phyloP scores from a whole-genome alignment of 805 yeast species.

The Dipodascopsis tothii region DNA sequence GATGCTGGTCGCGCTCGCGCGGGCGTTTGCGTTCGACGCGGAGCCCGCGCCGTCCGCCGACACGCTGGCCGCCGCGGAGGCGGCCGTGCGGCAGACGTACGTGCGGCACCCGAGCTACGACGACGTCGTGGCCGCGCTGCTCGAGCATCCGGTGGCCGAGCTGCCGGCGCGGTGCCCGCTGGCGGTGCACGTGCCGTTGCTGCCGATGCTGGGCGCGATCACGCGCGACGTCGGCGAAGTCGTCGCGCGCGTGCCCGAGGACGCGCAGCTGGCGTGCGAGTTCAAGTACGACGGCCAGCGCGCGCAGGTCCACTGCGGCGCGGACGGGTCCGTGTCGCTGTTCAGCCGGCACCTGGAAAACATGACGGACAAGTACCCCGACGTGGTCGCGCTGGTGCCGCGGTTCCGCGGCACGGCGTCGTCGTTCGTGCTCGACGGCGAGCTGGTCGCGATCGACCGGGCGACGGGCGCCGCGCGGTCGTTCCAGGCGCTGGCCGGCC shows the following conservation, averaged over 20 bases:
- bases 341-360: conserved; percentile 25
- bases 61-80: conserved; percentile 16
- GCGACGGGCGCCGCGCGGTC: conserved; percentile 12
- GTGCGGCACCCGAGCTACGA: conserved; percentile 25
- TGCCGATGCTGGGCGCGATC: conserved; percentile 27
- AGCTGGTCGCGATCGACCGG: conserved; percentile 24
- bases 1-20: conserved; percentile 23
- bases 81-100: conserved; percentile 18
- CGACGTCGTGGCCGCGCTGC: conserved; percentile 14
- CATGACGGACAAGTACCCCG: conserved; percentile 27
- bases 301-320: conserved; percentile 25
- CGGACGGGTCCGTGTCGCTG: conserved; percentile 15
- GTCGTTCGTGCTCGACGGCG: conserved; percentile 27
- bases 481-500: conserved; percentile 22
- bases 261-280: conserved; percentile 24
- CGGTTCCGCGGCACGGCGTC: not conserved
- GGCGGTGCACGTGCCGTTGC: conserved; percentile 20
- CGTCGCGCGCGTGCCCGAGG: conserved; percentile 9
- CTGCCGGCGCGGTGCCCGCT: conserved; percentile 17
- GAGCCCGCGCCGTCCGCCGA: conserved; percentile 1
- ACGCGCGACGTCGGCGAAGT: conserved; percentile 24
- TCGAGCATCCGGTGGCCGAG: conserved; percentile 7
- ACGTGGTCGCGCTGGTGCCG: conserved; percentile 11
- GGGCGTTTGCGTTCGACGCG: conserved; percentile 19
- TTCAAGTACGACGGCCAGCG: conserved; percentile 27